phyloP scores from a whole-genome alignment of 495 filamentous ascomycete species.

The Cercophora scortea region DNA sequence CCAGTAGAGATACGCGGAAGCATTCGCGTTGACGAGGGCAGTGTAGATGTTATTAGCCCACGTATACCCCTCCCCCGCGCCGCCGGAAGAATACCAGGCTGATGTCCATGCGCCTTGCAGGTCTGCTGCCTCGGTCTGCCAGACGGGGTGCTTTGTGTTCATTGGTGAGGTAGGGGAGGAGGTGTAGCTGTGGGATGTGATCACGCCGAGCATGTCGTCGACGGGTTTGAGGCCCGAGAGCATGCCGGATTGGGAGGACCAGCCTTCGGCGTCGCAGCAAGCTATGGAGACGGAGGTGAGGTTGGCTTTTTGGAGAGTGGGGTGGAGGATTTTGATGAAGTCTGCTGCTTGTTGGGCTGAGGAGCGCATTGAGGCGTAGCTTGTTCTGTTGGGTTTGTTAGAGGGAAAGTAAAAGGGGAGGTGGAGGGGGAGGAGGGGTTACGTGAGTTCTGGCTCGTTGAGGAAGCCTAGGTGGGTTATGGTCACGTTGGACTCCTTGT shows the following conservation, averaged over 20 bases:
- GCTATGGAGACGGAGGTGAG: conserved; percentile 30
- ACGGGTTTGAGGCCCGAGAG: conserved; percentile 33
- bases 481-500: conserved; percentile 35
- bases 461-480: conserved; percentile 45
- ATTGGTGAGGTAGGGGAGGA: conserved; percentile 29
- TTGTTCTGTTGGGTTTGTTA: conserved; percentile 19
- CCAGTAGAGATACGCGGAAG: conserved; percentile 47
- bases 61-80: conserved; percentile 37
- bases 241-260: conserved; percentile 32
- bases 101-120: conserved; percentile 34
- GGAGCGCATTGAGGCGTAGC: conserved; percentile 35
- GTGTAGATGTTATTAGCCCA: conserved; percentile 47
- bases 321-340: conserved; percentile 42
- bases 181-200: conserved; percentile 43
- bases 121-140: conserved; percentile 48
- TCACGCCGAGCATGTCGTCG: conserved; percentile 28
- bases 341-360: conserved; percentile 42
- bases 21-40: conserved; percentile 33
- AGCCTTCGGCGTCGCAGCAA: conserved; percentile 49
- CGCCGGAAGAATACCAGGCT: conserved; percentile 36
- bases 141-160: conserved; percentile 29
- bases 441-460: conserved; percentile 40
- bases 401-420: background rate
- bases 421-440: background rate
- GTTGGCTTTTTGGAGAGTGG: conserved; percentile 34